phyloP scores from a whole-genome alignment of 148 eudicot genomes.

The Diospyros lotus region DNA sequence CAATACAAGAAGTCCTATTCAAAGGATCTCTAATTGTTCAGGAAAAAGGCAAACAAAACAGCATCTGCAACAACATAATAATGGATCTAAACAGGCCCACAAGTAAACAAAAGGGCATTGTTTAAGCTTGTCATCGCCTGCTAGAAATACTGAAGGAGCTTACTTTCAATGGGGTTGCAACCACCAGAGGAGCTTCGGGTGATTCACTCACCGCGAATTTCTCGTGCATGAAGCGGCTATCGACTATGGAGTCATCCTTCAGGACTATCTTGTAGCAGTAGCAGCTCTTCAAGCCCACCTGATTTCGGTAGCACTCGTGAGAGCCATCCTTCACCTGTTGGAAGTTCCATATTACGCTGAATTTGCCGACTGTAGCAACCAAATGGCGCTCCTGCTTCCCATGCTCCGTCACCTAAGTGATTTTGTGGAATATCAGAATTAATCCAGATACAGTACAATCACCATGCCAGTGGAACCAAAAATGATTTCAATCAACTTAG shows the following conservation, averaged over 20 bases:
- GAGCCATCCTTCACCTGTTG: constrained; percentile 54
- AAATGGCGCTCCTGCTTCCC: constrained; percentile 56
- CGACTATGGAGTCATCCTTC: constrained; percentile 45
- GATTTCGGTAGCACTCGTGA: constrained; percentile 46
- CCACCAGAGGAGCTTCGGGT: constrained; percentile 53
- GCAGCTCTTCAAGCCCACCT: constrained; percentile 52
- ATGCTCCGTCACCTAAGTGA: constrained; percentile 42
- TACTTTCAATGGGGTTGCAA: constrained; percentile 49
- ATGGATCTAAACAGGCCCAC: background rate
- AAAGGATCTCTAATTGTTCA: background rate
- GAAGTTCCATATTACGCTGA: constrained; percentile 53
- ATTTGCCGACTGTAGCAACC: constrained; percentile 51
- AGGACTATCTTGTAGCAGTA: constrained; percentile 57
- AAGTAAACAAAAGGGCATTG: constrained; percentile 15
- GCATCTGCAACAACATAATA: background rate
- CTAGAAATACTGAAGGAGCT: constrained; percentile 55
- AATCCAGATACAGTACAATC: background rate
- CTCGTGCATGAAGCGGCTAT: constrained; percentile 53
- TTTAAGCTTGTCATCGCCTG: constrained; percentile 21
- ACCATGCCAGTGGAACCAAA: too few species aligned
- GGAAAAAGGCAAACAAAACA: too few species aligned
- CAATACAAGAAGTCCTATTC: background rate
- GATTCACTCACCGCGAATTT: constrained; percentile 47
- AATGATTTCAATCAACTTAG: too few species aligned
- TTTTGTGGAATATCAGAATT: background rate